These are phyloP conservation scores for Candida montana DNA, from an alignment of 805 yeast species.

Conservation along the genomic window DNA sequence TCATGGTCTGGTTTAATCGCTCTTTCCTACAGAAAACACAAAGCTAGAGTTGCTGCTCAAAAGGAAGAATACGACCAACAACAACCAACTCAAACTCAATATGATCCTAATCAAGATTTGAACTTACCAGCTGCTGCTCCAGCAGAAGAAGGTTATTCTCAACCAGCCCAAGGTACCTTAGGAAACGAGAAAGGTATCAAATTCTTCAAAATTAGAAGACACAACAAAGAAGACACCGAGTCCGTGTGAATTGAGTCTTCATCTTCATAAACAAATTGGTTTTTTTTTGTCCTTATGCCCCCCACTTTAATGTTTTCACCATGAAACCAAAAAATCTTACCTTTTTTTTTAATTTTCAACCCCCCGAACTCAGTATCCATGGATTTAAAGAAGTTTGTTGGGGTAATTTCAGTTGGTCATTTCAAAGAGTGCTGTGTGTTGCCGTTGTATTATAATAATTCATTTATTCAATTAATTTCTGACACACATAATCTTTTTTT, in stretches of 20 bases:
- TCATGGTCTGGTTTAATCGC: slow-evolving; percentile 46
- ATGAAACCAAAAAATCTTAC: no score
- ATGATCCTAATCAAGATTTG: slow-evolving; percentile 12
- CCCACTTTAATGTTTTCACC: no score
- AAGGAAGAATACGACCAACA: slow-evolving; percentile 12
- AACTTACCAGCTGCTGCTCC: slow-evolving; percentile 18
- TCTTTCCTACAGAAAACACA: slow-evolving; percentile 47
- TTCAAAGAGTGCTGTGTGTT: no score
- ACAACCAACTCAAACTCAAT: not conserved
- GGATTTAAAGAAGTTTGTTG: no score
- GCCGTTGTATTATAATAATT: no score
- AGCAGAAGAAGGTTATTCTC: slow-evolving; percentile 23
- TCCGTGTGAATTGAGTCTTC: slow-evolving; percentile 22
- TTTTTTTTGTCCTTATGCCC: not conserved
- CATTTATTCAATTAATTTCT: no score
- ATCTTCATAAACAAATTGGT: not conserved
- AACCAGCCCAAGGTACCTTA: slow-evolving; percentile 26
- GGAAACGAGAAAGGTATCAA: slow-evolving; percentile 54
- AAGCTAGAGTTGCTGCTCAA: slow-evolving; percentile 31
- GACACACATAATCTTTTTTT: no score
- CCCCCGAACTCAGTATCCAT: no score
- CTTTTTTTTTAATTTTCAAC: no score
- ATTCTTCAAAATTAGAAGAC: slow-evolving; percentile 69
- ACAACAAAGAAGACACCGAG: slow-evolving; percentile 38
- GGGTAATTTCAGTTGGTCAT: no score